Evolutionary conservation across 371 early-diverging fungal genomes (phyloP).

Genomic region (Blakeslea trispora): DNA sequence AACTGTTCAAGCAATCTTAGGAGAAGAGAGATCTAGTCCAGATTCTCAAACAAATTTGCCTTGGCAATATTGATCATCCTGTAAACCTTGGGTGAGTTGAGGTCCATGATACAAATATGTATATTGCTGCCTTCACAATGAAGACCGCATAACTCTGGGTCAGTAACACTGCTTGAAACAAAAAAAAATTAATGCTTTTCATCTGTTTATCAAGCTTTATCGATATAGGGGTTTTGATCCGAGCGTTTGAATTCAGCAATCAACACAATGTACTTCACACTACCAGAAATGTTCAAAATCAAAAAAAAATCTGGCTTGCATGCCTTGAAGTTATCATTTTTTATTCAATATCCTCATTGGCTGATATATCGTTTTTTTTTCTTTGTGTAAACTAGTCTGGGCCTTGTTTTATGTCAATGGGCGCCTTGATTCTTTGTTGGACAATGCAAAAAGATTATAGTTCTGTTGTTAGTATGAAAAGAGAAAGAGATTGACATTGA

Average conservation of each 20-base stretch:
- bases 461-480: too few relatives aligned
- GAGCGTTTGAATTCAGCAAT: conserved; percentile 20
- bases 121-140: conserved; percentile 21
- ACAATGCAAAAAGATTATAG: too few relatives aligned
- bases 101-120: conserved; percentile 15
- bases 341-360: too few relatives aligned
- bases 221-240: conserved; percentile 12
- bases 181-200: conserved; percentile 10
- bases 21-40: conserved; percentile 4
- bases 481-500: too few relatives aligned
- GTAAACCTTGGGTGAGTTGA: conserved; percentile 23
- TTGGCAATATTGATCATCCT: conserved; percentile 14
- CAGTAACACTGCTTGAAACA: conserved; percentile 5
- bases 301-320: conserved; percentile 16
- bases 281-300: conserved; percentile 15
- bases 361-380: too few relatives aligned
- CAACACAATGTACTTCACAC: conserved; percentile 4
- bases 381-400: too few relatives aligned
- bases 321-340: neutral
- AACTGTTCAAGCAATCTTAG: conserved; percentile 7
- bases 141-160: conserved; percentile 20
- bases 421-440: too few relatives aligned
- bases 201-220: conserved; percentile 20
- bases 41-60: conserved; percentile 1
- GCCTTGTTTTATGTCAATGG: too few relatives aligned